These are phyloP conservation scores for Blastobotrys americana DNA, from an alignment of 805 yeast genomes.

Conservation along the genomic window DNA sequence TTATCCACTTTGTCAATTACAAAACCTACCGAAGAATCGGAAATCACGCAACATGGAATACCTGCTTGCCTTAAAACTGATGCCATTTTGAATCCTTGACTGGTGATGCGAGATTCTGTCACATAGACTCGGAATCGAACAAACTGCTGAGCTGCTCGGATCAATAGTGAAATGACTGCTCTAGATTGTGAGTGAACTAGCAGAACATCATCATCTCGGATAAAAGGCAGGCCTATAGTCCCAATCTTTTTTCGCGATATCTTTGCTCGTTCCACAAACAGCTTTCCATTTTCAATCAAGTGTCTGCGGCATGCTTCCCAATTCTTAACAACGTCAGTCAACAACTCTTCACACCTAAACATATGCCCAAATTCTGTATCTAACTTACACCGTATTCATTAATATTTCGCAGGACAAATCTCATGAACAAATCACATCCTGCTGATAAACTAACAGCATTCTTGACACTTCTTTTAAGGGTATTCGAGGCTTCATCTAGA, in stretches of 20 bases:
- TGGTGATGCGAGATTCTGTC: conserved; percentile 86
- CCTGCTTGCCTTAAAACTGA: conserved; percentile 56
- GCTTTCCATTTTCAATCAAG: conserved; percentile 86
- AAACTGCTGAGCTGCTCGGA: conserved; percentile 67
- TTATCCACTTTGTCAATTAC: conserved; percentile 88
- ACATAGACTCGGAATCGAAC: conserved; percentile 84
- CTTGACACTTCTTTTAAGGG: conserved; percentile 68
- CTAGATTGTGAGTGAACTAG: conserved; percentile 89
- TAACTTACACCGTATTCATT: conserved; percentile 65
- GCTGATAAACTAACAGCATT: conserved; percentile 93
- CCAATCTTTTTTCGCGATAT: conserved; percentile 85
- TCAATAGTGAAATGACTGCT: conserved; percentile 71
- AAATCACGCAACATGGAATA: conserved; percentile 81
- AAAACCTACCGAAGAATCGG: conserved; percentile 90
- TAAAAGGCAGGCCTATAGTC: conserved; percentile 76
- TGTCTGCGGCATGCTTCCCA: conserved; percentile 91
- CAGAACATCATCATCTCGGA: conserved; percentile 84
- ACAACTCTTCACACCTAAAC: too few relatives aligned
- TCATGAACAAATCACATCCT: conserved; percentile 93
- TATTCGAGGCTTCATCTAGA: conserved; percentile 67
- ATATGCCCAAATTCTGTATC: too few relatives aligned
- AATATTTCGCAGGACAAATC: conserved; percentile 88
- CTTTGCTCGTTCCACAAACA: conserved; percentile 87
- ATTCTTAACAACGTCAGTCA: too few relatives aligned
- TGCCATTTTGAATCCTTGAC: conserved; percentile 69